Evolutionary conservation across 1,139 yeast species (phyloP), one percentile per base, ranked within the genome.

Genomic region (Magnusiomyces suaveolens): DNA sequence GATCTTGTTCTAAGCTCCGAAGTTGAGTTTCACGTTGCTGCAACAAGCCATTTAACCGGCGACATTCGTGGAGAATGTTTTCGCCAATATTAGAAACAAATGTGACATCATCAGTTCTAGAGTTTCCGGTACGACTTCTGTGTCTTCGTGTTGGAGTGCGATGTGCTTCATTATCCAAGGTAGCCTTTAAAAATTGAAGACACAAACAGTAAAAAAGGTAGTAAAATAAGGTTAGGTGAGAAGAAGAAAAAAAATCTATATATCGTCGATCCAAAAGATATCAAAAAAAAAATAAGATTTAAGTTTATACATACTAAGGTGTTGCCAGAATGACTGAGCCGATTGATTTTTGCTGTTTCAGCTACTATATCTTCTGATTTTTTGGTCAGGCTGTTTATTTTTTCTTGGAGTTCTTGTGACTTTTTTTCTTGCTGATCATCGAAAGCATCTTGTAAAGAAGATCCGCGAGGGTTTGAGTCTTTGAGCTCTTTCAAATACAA

Each of bases 81-180:
- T 88, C 95, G 68, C 94, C 85, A 59, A 89, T 72, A 1, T 88
- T 94, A 54, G 89, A 85, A 3, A 87, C 87, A 67, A 88, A 88
- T 62, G 83, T 81, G 72, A 87, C 80, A 60, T 87, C 92, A 62
- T 82, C 58, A 16, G 61, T 43, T 51, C 60, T 54, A 12, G 61
- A 55, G 43, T 55, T 51, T 32, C 56, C 54, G 26, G 50, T 52
- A 20, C 52, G 43, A 3, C 46, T 18, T 33, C 55, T 47, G 25
- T 52, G 36, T 10, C 41, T 18, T 25, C 32, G 44, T 52, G 43
- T 43, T 26, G 51, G 43, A 4, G 50, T 29, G 12, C 36, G 36
- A 29, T 8, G 39, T 8, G 51, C 16, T 32, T 24, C 20, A 33
- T 23, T 18, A 16, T 43, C 29, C 25, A 10, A 4, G n/a, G 6